Conservation (phyloP, 176 grass and related monocot species). For the Microstegium vimineum region DNA sequence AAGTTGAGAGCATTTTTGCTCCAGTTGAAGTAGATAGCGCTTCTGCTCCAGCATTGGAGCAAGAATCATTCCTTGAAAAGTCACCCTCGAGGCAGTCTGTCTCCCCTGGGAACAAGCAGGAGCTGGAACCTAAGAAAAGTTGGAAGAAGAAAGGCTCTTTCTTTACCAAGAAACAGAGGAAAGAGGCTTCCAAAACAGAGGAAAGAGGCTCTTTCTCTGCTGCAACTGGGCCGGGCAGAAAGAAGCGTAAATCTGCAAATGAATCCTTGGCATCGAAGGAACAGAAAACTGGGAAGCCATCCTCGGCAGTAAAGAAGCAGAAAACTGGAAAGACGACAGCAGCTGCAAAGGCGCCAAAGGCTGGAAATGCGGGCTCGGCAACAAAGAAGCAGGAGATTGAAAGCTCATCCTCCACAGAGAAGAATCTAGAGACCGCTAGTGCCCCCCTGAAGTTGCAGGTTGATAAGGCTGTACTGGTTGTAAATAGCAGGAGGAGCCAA, state of each 20-base stretch:
- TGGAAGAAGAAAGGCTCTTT: neutral
- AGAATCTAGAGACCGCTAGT: neutral
- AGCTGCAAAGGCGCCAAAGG: neutral
- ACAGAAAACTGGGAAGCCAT: neutral
- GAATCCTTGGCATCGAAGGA: neutral
- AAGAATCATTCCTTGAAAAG: constrained; percentile 28
- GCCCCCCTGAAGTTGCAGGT: constrained; percentile 7
- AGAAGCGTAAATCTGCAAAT: constrained; percentile 16
- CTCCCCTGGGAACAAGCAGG: constrained; percentile 27
- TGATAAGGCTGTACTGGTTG: constrained; percentile 43
- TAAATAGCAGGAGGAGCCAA: constrained; percentile 54
- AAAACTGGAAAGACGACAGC: no score
- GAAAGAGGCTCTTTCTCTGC: no score
- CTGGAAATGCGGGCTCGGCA: neutral
- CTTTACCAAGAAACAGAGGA: no score
- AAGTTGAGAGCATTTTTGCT: neutral
- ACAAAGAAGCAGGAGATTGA: constrained; percentile 6
- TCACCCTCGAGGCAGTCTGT: constrained; percentile 12
- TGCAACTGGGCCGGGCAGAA: neutral
- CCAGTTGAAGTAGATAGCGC: neutral
- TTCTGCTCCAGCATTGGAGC: neutral
- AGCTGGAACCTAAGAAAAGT: constrained; percentile 4
- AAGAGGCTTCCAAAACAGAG: no score
- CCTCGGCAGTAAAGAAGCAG: no score
- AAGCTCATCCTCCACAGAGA: neutral